A percentile compares a stretch with the other conserved stretches of the same genome.
Evolutionary conservation across 176 grass and related monocot species (phyloP).

Genomic region (Triticum dicoccoides): DNA sequence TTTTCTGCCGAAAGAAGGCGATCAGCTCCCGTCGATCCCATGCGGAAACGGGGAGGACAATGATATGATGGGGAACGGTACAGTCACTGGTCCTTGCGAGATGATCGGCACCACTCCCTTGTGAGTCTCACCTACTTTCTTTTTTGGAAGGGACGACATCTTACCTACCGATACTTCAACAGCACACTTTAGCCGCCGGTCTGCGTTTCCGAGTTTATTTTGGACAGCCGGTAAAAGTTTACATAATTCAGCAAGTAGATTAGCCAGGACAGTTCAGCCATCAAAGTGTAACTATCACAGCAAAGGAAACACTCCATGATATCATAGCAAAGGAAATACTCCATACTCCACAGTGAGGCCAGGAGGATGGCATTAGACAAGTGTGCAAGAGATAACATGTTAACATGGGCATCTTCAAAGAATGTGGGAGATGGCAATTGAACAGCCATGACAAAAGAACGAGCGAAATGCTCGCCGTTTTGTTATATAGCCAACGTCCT

Average conservation of each 20-base stretch:
- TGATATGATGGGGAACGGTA: background rate
- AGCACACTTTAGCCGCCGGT: too few species aligned
- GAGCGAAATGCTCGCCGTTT: background rate
- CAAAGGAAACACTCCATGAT: too few species aligned
- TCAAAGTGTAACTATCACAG: background rate
- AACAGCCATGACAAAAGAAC: background rate
- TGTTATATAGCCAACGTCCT: conserved; percentile 27
- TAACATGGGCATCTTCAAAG: background rate
- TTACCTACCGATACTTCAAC: background rate
- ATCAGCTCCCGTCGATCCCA: background rate
- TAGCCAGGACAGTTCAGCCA: background rate
- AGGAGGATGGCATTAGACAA: background rate
- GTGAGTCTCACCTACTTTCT: background rate
- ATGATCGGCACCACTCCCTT: background rate
- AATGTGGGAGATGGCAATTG: background rate
- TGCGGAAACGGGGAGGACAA: background rate
- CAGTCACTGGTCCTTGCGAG: background rate
- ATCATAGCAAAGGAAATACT: background rate
- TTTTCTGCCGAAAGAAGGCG: background rate
- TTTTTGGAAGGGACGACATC: background rate
- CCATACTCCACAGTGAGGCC: background rate
- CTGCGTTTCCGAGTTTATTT: background rate
- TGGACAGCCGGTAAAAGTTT: background rate
- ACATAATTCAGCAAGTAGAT: background rate
- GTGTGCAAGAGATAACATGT: background rate